These are phyloP conservation scores for Margaritispora aquatica DNA, from an alignment of 495 filamentous ascomycete species.

Conservation along the genomic window DNA sequence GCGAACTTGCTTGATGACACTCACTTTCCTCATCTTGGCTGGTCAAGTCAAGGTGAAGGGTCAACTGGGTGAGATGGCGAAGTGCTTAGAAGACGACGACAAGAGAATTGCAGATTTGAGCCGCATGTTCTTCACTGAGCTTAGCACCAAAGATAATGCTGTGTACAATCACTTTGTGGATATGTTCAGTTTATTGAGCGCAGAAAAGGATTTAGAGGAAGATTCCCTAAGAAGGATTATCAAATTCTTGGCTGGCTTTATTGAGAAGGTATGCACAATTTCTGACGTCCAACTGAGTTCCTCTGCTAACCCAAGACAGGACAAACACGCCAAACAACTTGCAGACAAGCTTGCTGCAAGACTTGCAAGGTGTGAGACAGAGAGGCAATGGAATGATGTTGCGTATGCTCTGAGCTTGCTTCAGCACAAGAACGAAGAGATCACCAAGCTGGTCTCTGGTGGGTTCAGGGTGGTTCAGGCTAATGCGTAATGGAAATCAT, in stretches of 20 bases:
- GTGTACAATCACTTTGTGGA: conserved; percentile 99
- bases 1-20: conserved; percentile 95
- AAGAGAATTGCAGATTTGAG: conserved; percentile 89
- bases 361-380: conserved; percentile 78
- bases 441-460: conserved; percentile 70
- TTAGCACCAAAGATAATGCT: conserved; percentile 96
- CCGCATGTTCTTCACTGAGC: conserved; percentile 97
- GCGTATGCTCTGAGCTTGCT: conserved; percentile 83
- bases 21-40: conserved; percentile 95
- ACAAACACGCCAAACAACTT: conserved; percentile 96
- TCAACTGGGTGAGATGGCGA: conserved; percentile 99
- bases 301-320: conserved; percentile 43
- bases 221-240: conserved; percentile 77
- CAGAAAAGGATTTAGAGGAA: conserved; percentile 75
- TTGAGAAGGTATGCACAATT: conserved; percentile 96
- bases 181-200: conserved; percentile 91
- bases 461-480: conserved; percentile 82
- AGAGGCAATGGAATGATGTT: conserved; percentile 96
- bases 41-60: conserved; percentile 99
- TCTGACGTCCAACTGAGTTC: no score
- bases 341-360: conserved; percentile 89
- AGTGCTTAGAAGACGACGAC: conserved; percentile 93
- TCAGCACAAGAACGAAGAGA: conserved; percentile 98
- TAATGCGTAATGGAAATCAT: conserved; percentile 38
- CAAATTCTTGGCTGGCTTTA: conserved; percentile 88